These are phyloP conservation scores for Teunomyces lycoperdinae DNA, from an alignment of 805 yeast species.

Conservation along the genomic window DNA sequence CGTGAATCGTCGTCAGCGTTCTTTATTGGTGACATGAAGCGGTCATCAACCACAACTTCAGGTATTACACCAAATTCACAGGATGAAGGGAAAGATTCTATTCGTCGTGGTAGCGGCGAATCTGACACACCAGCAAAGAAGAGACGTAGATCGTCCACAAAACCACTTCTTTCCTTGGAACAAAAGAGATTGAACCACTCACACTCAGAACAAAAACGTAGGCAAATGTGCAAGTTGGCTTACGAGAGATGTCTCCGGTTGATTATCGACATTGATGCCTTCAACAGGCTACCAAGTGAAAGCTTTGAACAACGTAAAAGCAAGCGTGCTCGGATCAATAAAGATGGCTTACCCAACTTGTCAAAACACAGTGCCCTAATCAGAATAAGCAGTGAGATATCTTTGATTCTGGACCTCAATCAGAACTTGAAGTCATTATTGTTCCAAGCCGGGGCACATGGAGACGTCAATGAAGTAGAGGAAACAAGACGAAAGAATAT, in stretches of 20 bases:
- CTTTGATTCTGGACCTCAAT: slow-evolving; percentile 31
- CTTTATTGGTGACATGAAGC: slow-evolving; percentile 5
- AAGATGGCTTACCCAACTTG: slow-evolving; percentile 45
- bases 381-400: slow-evolving; percentile 38
- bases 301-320: slow-evolving; percentile 17
- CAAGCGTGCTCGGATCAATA: slow-evolving; percentile 38
- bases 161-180: slow-evolving; percentile 37
- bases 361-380: slow-evolving; percentile 42
- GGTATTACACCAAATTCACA: slow-evolving; percentile 7
- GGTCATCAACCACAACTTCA: slow-evolving; percentile 4
- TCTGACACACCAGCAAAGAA: slow-evolving; percentile 9
- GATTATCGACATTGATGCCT: slow-evolving; percentile 38
- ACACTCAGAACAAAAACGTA: slow-evolving; percentile 41
- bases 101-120: not conserved
- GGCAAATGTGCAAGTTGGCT: slow-evolving; percentile 43
- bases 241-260: slow-evolving; percentile 41
- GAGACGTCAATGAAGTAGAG: not conserved
- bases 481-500: not conserved
- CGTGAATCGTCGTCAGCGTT: slow-evolving; percentile 18
- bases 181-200: slow-evolving; percentile 44
- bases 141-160: slow-evolving; percentile 27
- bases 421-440: slow-evolving; percentile 29
- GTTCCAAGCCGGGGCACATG: slow-evolving; percentile 3
- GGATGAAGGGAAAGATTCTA: slow-evolving; percentile 2
- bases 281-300: slow-evolving; percentile 18